Conservation (phyloP, 768 basidiomycete genomes). For the Sarcomyxa edulis region DNA sequence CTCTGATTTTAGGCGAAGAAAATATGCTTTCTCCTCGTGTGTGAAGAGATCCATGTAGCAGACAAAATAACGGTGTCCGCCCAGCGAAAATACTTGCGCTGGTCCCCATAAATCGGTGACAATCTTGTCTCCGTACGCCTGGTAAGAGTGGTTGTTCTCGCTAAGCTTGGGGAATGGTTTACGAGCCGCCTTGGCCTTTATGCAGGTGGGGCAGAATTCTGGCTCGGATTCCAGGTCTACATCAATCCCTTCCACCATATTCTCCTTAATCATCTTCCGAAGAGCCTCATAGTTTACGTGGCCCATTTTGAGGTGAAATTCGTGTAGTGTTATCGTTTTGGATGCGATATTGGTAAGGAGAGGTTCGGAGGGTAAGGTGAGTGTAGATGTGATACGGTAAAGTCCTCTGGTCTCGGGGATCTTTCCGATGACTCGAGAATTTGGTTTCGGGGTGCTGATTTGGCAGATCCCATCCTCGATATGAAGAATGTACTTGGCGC, state of each 20-base stretch:
- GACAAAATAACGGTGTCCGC: slow-evolving; percentile 6
- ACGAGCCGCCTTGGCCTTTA: slow-evolving; percentile 13
- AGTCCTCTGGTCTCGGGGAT: slow-evolving; percentile 19
- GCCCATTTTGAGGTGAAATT: slow-evolving; percentile 30
- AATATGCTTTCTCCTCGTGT: too few relatives aligned
- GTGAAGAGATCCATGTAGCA: slow-evolving; percentile 10
- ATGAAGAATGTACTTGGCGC: slow-evolving; percentile 9
- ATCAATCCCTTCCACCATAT: slow-evolving; percentile 23
- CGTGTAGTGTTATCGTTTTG: slow-evolving; percentile 15
- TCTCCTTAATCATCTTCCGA: slow-evolving; percentile 19
- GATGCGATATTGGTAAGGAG: slow-evolving; percentile 10
- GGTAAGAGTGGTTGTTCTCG: too few relatives aligned
- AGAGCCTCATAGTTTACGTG: slow-evolving; percentile 26
- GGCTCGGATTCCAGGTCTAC: slow-evolving; percentile 17
- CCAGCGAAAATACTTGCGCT: slow-evolving; percentile 47
- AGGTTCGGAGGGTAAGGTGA: slow-evolving; percentile 2
- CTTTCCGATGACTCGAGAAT: slow-evolving; percentile 13
- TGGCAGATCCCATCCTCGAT: slow-evolving; percentile 10
- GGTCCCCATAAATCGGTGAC: slow-evolving; percentile 12
- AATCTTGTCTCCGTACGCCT: slow-evolving; percentile 10
- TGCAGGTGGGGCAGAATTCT: slow-evolving; percentile 19
- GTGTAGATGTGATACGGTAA: slow-evolving; percentile 17
- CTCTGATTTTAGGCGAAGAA: slow-evolving; percentile 15
- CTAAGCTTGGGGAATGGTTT: slow-evolving; percentile 15
- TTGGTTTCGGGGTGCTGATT: slow-evolving; percentile 9